phyloP scores from a whole-genome alignment of 2,329 filamentous ascomycete species.

The Aspergillus sp. region DNA sequence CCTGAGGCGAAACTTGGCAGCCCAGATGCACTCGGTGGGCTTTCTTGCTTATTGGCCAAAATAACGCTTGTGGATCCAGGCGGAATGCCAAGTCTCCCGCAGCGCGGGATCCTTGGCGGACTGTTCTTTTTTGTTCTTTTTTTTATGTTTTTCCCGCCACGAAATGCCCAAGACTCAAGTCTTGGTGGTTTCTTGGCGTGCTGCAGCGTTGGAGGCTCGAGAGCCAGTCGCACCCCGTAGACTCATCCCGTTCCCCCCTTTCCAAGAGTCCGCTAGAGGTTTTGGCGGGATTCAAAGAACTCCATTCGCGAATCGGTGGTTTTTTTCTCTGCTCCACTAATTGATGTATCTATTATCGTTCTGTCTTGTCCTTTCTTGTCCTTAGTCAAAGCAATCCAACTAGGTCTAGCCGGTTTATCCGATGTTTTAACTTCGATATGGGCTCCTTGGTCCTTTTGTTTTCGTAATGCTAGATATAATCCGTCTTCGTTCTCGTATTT shows the following conservation, averaged over 20 bases:
- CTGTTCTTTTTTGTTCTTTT: neutral
- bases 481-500: constrained; percentile 3
- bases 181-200: constrained; percentile 10
- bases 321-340: neutral
- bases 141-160: constrained; percentile 3
- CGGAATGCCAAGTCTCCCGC: constrained; percentile 15
- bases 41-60: constrained; percentile 5
- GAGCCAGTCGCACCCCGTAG: constrained; percentile 6
- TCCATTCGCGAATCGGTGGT: neutral
- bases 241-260: constrained; percentile 1
- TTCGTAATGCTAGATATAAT: neutral
- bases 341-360: neutral
- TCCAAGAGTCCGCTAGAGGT: constrained; percentile 1
- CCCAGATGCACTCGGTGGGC: neutral
- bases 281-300: neutral
- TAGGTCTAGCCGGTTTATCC: constrained; percentile 10
- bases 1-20: neutral
- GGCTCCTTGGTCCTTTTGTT: neutral
- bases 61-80: constrained; percentile 1
- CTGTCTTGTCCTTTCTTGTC: neutral
- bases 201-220: constrained; percentile 8
- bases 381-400: neutral
- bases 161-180: no score
- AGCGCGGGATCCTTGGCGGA: constrained; percentile 16
- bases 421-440: neutral